These are phyloP conservation scores for Geosmithia morbida DNA, from an alignment of 2,329 filamentous ascomycete species.

Conservation along the genomic window DNA sequence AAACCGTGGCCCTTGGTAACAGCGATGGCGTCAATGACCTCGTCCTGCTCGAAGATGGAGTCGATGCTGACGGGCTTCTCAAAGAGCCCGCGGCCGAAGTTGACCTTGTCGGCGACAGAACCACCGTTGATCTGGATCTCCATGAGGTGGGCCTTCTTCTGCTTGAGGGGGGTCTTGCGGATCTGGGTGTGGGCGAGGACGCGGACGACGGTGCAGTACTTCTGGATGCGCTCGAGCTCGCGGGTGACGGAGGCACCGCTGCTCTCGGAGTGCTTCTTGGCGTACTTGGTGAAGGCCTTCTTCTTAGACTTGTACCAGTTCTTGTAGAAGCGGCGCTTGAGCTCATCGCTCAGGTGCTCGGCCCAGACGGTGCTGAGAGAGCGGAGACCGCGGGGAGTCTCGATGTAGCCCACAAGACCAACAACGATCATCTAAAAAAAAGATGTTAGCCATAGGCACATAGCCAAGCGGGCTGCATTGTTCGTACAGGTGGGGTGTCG, in stretches of 20 bases:
- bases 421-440: constrained; percentile 86
- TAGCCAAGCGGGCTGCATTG: constrained; percentile 69
- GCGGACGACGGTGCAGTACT: constrained; percentile 99
- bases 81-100: constrained; percentile 89
- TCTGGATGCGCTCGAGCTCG: constrained; percentile 99
- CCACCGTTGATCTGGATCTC: constrained; percentile 99
- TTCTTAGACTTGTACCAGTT: constrained; percentile 99
- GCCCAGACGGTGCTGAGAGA: constrained; percentile 99
- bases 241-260: constrained; percentile 81
- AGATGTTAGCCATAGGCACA: constrained; percentile 59
- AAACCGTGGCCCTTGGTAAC: constrained; percentile 99
- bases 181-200: constrained; percentile 99
- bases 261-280: constrained; percentile 98
- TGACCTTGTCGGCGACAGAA: constrained; percentile 89
- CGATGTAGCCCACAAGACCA: constrained; percentile 99
- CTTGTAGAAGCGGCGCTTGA: constrained; percentile 99
- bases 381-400: constrained; percentile 97
- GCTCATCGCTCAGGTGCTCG: constrained; percentile 95
- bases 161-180: constrained; percentile 97
- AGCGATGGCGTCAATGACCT: constrained; percentile 98
- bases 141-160: constrained; percentile 99
- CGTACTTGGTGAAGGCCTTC: constrained; percentile 99
- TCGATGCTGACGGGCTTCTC: constrained; percentile 96
- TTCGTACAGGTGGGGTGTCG: constrained; percentile 90
- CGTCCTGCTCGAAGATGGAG: constrained; percentile 96